These are phyloP conservation scores for Collybia sp. DNA, from an alignment of 768 basidiomycete genomes.

Conservation along the genomic window DNA sequence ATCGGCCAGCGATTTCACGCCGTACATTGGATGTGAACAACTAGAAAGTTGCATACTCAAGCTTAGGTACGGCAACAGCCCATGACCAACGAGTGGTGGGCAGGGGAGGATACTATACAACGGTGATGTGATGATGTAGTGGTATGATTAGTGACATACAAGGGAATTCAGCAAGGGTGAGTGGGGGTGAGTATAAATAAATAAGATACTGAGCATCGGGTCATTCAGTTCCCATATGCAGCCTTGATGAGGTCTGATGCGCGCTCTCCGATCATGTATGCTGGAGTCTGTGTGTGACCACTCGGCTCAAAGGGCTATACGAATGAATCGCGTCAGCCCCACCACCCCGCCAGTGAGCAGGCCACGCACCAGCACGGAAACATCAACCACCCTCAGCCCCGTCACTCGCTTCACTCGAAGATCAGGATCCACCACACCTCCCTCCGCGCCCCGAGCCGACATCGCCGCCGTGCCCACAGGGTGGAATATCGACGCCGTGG, in stretches of 20 bases:
- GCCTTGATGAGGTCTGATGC: constrained; percentile 5
- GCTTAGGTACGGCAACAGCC: no score
- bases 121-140: no score
- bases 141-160: no score
- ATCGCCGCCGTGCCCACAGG: not conserved
- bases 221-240: not conserved
- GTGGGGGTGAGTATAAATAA: not conserved
- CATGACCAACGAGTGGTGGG: no score
- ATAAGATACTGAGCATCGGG: not conserved
- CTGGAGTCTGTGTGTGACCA: constrained; percentile 2
- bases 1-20: no score
- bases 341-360: not conserved
- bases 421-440: not conserved
- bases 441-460: not conserved
- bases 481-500: not conserved
- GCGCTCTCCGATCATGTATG: constrained; percentile 2
- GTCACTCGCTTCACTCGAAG: not conserved
- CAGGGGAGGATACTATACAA: no score
- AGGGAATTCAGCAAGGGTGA: not conserved
- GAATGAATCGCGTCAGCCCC: not conserved
- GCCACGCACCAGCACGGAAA: not conserved
- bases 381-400: not conserved
- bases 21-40: no score
- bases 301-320: constrained; percentile 4
- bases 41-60: no score